phyloP scores from a whole-genome alignment of 2,329 filamentous ascomycete species.

The Hymenoscyphus infarciens region DNA sequence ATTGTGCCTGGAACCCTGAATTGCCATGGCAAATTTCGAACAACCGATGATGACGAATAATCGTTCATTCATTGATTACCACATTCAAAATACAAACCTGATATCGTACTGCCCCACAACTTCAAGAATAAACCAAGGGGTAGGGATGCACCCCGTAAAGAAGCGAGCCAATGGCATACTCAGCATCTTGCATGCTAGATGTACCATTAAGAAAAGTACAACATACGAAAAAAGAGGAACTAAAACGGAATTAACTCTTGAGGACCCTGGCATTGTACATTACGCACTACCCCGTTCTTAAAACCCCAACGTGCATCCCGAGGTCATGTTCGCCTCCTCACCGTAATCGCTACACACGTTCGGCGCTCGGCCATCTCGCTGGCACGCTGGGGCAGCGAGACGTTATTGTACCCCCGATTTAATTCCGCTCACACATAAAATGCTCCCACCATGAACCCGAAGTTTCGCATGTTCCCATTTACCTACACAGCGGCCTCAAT shows the following conservation, averaged over 20 bases:
- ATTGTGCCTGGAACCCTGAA: background rate
- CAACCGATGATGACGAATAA: background rate
- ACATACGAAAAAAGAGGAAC: background rate
- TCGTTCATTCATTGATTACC: too few relatives aligned
- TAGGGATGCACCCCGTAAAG: background rate
- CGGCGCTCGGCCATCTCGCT: background rate
- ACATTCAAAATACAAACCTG: too few relatives aligned
- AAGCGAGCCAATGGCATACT: conserved; percentile 1
- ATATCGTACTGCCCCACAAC: background rate
- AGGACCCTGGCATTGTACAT: too few relatives aligned
- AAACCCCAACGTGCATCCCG: background rate
- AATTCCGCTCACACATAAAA: background rate
- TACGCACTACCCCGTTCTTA: background rate
- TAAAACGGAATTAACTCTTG: background rate
- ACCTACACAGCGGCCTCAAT: background rate
- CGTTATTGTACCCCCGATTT: background rate
- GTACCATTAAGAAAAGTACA: background rate
- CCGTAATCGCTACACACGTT: background rate
- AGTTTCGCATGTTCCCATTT: background rate
- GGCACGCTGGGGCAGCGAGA: background rate
- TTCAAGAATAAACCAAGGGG: background rate
- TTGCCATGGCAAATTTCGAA: background rate
- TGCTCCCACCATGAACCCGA: background rate
- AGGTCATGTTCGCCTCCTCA: background rate
- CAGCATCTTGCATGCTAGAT: background rate